These are phyloP conservation scores for Tremella fuciformis DNA, from an alignment of 768 basidiomycete species.

Conservation along the genomic window DNA sequence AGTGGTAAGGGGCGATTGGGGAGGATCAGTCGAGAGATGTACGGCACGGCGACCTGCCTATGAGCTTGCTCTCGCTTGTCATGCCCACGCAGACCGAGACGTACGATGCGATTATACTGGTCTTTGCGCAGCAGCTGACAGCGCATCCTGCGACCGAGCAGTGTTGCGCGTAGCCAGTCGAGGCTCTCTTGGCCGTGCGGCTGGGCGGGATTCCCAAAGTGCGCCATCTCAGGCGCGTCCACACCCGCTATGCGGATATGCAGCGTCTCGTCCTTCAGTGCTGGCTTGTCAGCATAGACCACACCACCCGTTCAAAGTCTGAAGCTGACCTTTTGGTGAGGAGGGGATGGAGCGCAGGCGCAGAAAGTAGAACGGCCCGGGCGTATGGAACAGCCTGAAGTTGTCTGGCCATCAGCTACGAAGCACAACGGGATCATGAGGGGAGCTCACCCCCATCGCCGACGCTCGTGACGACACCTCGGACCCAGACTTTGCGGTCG, in stretches of 20 bases:
- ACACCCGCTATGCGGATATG: constrained; percentile 85
- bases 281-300: constrained; percentile 52
- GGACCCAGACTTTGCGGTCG: constrained; percentile 64
- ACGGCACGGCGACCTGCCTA: constrained; percentile 66
- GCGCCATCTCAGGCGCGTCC: constrained; percentile 86
- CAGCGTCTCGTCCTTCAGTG: constrained; percentile 73
- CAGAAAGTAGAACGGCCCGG: constrained; percentile 71
- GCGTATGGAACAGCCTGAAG: constrained; percentile 82
- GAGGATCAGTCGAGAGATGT: constrained; percentile 59
- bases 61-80: not conserved
- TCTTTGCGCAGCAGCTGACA: constrained; percentile 74
- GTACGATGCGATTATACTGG: constrained; percentile 77
- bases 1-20: constrained; percentile 61
- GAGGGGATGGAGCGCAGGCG: constrained; percentile 67
- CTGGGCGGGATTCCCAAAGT: constrained; percentile 80
- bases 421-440: not conserved
- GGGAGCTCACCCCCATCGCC: constrained; percentile 40
- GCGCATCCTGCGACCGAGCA: constrained; percentile 57
- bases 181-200: constrained; percentile 71
- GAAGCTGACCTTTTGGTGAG: constrained; percentile 58
- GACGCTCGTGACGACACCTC: constrained; percentile 69
- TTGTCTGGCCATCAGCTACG: constrained; percentile 78
- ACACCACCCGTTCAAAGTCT: not conserved
- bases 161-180: constrained; percentile 55
- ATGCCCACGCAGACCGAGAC: constrained; percentile 41